These are phyloP conservation scores for Exophiala calicioides DNA, from an alignment of 2,329 filamentous ascomycete species.

Conservation along the genomic window DNA sequence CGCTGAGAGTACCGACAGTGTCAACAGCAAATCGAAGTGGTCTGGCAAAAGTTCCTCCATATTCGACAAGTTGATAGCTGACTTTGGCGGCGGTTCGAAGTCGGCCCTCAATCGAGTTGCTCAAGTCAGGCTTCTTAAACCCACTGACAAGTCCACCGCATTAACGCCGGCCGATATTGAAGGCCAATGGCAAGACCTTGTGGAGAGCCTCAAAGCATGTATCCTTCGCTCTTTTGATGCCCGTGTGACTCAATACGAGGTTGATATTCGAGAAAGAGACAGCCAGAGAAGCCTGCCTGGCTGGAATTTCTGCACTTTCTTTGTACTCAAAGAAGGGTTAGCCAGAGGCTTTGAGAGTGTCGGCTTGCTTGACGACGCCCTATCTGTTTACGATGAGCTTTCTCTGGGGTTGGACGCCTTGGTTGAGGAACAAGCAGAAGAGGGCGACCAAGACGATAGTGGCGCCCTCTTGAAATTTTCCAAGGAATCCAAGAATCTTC, in stretches of 20 bases:
- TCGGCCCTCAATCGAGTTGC: conserved; percentile 73
- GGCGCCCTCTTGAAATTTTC: conserved; percentile 72
- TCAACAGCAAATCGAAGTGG: conserved; percentile 68
- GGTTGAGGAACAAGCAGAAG: conserved; percentile 70
- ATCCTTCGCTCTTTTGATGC: conserved; percentile 89
- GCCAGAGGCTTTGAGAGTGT: conserved; percentile 95
- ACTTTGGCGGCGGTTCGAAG: conserved; percentile 83
- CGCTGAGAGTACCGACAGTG: conserved; percentile 63
- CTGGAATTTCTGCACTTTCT: conserved; percentile 99
- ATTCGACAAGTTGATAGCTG: conserved; percentile 82
- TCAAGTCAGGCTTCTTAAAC: conserved; percentile 70
- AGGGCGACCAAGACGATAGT: conserved; percentile 65
- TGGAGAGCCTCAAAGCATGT: conserved; percentile 80
- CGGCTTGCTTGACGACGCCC: conserved; percentile 89
- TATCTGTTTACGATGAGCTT: conserved; percentile 93
- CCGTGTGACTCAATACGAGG: conserved; percentile 90
- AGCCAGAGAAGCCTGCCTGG: conserved; percentile 82
- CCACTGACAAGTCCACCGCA: conserved; percentile 37
- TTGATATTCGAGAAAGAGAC: conserved; percentile 94
- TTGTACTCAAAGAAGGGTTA: conserved; percentile 93
- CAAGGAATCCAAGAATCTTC: conserved; percentile 67
- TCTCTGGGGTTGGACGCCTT: conserved; percentile 82
- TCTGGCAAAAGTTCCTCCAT: conserved; percentile 74
- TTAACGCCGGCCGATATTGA: conserved; percentile 78
- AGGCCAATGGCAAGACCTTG: conserved; percentile 78